phyloP scores from a whole-genome alignment of 768 basidiomycete species.

The Tricholomella constricta region DNA sequence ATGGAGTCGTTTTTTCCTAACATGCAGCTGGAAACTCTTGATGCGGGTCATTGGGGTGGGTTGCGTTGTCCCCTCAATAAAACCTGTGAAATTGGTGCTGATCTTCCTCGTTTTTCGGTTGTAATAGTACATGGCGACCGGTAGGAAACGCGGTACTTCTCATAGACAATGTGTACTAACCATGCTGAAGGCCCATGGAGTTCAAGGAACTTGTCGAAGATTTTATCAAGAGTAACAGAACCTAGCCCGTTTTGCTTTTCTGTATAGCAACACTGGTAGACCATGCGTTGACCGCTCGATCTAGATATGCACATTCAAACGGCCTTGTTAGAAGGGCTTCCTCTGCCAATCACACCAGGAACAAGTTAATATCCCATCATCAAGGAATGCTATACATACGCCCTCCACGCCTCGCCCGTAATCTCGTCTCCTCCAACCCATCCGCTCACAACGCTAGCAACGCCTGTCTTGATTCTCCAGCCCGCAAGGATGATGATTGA shows the following conservation, averaged over 20 bases:
- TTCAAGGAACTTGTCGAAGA: constrained; percentile 40
- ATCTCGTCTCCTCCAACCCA: constrained; percentile 67
- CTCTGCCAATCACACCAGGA: too few species aligned
- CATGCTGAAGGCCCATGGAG: too few species aligned
- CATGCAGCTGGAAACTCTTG: constrained; percentile 59
- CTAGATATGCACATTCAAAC: too few species aligned
- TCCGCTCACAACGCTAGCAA: constrained; percentile 59
- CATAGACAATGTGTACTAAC: constrained; percentile 1
- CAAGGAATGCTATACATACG: constrained; percentile 81
- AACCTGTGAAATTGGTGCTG: neutral
- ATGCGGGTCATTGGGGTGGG: constrained; percentile 85
- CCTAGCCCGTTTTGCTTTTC: neutral
- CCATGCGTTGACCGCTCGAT: too few species aligned
- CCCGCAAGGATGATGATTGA: constrained; percentile 74
- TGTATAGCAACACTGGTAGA: too few species aligned
- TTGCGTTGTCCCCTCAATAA: neutral
- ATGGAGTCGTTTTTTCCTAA: constrained; percentile 72
- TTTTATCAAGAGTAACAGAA: constrained; percentile 16
- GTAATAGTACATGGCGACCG: constrained; percentile 79
- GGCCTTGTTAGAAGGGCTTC: too few species aligned
- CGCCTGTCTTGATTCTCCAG: constrained; percentile 69
- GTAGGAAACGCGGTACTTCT: too few species aligned
- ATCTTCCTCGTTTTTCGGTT: neutral
- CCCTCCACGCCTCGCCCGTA: constrained; percentile 71
- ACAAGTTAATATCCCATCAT: too few species aligned